These are phyloP conservation scores for Rhinocladiella similis DNA, from an alignment of 2,329 filamentous ascomycete species.

Conservation along the genomic window DNA sequence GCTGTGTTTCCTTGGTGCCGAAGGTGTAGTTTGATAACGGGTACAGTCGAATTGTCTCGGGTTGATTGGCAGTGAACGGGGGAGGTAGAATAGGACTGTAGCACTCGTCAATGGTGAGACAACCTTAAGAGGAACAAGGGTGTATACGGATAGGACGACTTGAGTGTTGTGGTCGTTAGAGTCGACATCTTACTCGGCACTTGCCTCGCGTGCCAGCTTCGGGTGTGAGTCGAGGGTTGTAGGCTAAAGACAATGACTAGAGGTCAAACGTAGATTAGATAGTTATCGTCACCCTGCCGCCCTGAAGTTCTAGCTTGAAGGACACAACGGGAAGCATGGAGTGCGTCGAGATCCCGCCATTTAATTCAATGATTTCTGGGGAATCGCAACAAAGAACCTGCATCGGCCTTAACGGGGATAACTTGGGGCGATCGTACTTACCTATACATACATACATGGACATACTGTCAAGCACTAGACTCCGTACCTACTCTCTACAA, in stretches of 20 bases:
- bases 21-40: slow-evolving; percentile 99
- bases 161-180: slow-evolving; percentile 71
- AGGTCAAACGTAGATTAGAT: too few relatives aligned
- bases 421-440: neutral
- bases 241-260: too few relatives aligned
- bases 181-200: slow-evolving; percentile 69
- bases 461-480: too few relatives aligned
- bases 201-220: neutral
- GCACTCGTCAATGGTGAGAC: slow-evolving; percentile 3
- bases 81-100: slow-evolving; percentile 71
- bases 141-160: slow-evolving; percentile 55
- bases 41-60: slow-evolving; percentile 84
- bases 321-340: neutral
- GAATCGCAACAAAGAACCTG: too few relatives aligned
- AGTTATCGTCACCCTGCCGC: too few relatives aligned
- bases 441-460: too few relatives aligned
- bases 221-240: too few relatives aligned
- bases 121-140: neutral
- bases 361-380: too few relatives aligned
- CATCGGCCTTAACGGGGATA: neutral
- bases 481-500: too few relatives aligned
- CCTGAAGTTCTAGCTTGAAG: neutral
- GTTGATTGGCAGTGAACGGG: slow-evolving; percentile 85
- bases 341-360: neutral
- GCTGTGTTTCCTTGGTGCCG: slow-evolving; percentile 96